Evolutionary conservation across 208 protist genomes (phyloP), one percentile per base, ranked within the genome.

Genomic region (Leptomonas pyrrhocoris): DNA sequence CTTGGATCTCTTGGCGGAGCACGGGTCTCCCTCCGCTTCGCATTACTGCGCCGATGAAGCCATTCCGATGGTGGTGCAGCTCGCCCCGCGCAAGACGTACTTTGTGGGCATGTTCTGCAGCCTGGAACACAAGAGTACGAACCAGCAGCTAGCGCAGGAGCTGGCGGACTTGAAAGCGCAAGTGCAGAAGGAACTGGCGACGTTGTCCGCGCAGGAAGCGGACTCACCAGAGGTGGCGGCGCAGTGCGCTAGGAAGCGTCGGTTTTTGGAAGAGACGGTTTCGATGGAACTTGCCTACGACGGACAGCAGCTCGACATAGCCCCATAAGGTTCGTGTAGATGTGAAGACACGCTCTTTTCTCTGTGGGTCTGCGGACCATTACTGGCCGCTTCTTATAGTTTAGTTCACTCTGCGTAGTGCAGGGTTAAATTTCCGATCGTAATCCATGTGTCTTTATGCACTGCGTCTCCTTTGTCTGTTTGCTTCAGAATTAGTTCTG

Each of bases 101-200:
- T 83, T 80, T 58, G 83, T 94, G 27, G 92, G 89, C 0, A 96
- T 94, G 92, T 96, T 89, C 54, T 96, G 92, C 73, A 84, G 80
- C 50, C 45, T 96, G 3, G 80, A 89, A 74, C 86, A 96, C 66
- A 21, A 85, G 30, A 23, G 21, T 30, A 65, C 79, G 11, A 96
- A 96, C 48, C 40, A 11, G 21, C 34, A 62, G 36, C 68, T 82
- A 53, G 55, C 66, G 43, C 42, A 68, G 6, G 81, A 92, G 30
- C 58, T 96, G 11, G 59, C 50, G 18, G 68, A 65, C 18, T 71
- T 84, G 38, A 78, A 73, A 64, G 59, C 2, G 36, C 57, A 56
- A 45, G 74, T 80, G 40, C 71, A 48, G 16, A 28, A 46, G 0
- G 54, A 54, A n/a, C 50, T 85, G 28, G 30, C 48, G 0, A 11